Base-by-base conservation (phyloP, 2,329 filamentous ascomycete species). In the Fusarium fujikuroi region DNA sequence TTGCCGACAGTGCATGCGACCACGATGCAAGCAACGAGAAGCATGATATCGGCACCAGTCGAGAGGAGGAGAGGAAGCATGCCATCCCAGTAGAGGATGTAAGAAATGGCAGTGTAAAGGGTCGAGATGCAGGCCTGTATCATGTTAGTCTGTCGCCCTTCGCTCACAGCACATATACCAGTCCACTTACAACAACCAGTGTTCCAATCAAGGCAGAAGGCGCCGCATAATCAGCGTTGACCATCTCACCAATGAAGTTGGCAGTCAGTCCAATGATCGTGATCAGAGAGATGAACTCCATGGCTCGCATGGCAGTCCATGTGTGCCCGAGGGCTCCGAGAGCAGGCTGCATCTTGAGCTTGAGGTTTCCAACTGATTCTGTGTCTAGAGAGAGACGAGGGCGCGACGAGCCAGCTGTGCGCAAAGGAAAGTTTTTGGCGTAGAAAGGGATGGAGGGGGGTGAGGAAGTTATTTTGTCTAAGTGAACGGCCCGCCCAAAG, bases 161-260 rank as follows among this genome's bases (percentile, higher is more conserved):
- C 15, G 23, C 49, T 21, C 30, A 16, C 12, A 16, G 4, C 9
- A 42, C 11, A 23, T n/a, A 15, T 30, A 32, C 9, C 12, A 25
- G 21, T 30, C 16, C 30, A 89, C 93, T 79, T 88, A 97, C 95
- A 74, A 97, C 90, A 69, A 90, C 90, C 71, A 97, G 87, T 7
- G 93, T 94, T 36, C 91, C 94, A 36, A 97, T 89, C 28, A 98
- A 86, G 52, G 95, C 90, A 58, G 89, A 85, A 0, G 94, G 93
- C 0, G 92, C 90, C 36, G 88, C 86, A 62, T 91, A 88, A 71
- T 91, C 87, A 28, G 86, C 88, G 47, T 86, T 84, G 49, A 94
- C 89, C 80, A 97, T 94, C 76, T 93, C 88, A 30, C 91, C 87
- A 77, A 97, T 91, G 82, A 97, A 97, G 82, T 95, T 94, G 78